Conservation (phyloP, 805 yeast genomes). For the Candida xyloterini region DNA sequence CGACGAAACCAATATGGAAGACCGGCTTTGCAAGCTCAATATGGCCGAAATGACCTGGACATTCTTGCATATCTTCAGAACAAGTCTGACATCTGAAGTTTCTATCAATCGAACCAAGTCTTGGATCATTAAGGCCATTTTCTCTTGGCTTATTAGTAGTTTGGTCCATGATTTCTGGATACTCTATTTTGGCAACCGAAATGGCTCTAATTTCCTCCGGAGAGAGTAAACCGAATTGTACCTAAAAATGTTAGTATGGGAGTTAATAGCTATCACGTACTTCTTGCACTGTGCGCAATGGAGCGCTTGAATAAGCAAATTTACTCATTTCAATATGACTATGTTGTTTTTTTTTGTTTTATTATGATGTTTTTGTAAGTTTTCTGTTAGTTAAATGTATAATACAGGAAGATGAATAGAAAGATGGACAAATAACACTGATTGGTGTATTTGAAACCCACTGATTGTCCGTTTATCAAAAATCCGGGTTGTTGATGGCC, state of each 20-base stretch:
- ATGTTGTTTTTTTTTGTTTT: constrained; percentile 14
- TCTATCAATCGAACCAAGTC: constrained; percentile 95
- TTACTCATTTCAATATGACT: constrained; percentile 30
- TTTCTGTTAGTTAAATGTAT: constrained; percentile 11
- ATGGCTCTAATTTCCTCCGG: constrained; percentile 98
- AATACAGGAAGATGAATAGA: constrained; percentile 16
- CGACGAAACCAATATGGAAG: constrained; percentile 92
- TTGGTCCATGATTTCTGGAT: constrained; percentile 99
- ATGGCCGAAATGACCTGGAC: constrained; percentile 99
- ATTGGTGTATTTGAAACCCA: constrained; percentile 12
- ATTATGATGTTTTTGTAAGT: constrained; percentile 6
- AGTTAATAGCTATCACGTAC: constrained; percentile 41
- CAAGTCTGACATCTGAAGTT: constrained; percentile 98
- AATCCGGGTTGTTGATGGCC: constrained; percentile 7
- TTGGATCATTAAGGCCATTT: constrained; percentile 96
- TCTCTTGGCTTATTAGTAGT: constrained; percentile 91
- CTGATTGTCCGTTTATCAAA: constrained; percentile 13
- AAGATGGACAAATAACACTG: constrained; percentile 9
- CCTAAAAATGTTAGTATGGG: constrained; percentile 35
- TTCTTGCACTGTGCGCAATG: constrained; percentile 94
- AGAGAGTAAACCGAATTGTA: constrained; percentile 95
- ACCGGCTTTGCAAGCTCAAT: constrained; percentile 98
- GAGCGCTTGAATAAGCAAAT: constrained; percentile 97
- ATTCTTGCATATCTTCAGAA: constrained; percentile 98
- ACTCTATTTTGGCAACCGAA: constrained; percentile 95